These are phyloP conservation scores for Euphorbia tirucalli DNA, from an alignment of 345 rosid genomes.

Conservation along the genomic window DNA sequence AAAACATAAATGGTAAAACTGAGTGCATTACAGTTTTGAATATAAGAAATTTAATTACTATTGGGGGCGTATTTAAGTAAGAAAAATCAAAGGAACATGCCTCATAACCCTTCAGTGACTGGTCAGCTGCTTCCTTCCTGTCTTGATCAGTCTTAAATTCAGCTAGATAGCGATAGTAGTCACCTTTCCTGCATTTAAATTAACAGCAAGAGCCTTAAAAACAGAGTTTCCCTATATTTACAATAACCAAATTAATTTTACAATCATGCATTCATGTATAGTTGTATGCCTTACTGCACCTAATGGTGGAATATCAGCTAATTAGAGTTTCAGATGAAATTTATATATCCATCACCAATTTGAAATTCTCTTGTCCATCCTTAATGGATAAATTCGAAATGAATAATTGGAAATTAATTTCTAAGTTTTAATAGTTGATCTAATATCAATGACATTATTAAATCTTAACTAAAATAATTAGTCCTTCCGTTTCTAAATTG, in stretches of 20 bases:
- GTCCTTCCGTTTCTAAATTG: too few relatives aligned
- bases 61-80: neutral
- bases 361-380: too few relatives aligned
- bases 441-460: too few relatives aligned
- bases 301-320: too few relatives aligned
- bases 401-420: too few relatives aligned
- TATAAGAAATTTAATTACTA: neutral
- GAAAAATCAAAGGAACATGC: constrained; percentile 30
- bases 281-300: too few relatives aligned
- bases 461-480: too few relatives aligned
- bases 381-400: too few relatives aligned
- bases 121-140: constrained; percentile 90
- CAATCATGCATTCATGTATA: neutral
- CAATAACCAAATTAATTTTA: too few relatives aligned
- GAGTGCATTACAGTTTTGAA: neutral
- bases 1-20: neutral
- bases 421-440: too few relatives aligned
- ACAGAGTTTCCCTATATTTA: neutral
- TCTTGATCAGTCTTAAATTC: constrained; percentile 91
- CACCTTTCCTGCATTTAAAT: constrained; percentile 73
- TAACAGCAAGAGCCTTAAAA: neutral
- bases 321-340: neutral
- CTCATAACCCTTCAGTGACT: constrained; percentile 92
- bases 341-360: too few relatives aligned
- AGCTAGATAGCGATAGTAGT: constrained; percentile 87